A percentile compares a stretch with the other conserved stretches of the same genome.
Evolutionary conservation across 768 basidiomycete species (phyloP).

Genomic region (Psilocybe subaeruginosa): DNA sequence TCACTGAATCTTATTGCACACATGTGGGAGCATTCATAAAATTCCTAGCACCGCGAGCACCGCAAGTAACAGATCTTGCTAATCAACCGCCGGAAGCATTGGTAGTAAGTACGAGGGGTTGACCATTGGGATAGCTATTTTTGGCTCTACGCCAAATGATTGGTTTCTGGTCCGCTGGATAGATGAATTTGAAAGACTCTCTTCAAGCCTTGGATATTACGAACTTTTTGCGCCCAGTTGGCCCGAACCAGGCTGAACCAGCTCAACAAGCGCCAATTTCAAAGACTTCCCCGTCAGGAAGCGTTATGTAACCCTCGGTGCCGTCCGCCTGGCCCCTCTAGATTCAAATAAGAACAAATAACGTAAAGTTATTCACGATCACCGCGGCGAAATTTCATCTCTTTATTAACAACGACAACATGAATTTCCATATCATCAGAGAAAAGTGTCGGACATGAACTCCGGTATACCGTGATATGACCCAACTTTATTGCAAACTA

Average conservation of each 20-base stretch:
- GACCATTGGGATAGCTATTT: not conserved
- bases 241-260: not conserved
- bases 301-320: not conserved
- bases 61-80: not conserved
- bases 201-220: no score
- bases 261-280: not conserved
- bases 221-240: no score
- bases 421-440: constrained; percentile 9
- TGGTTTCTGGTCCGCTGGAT: no score
- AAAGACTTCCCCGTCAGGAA: not conserved
- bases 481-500: constrained; percentile 1
- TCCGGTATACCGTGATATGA: constrained; percentile 7
- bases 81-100: not conserved
- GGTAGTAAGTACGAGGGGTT: not conserved
- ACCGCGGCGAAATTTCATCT: constrained; percentile 14
- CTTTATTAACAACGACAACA: constrained; percentile 7
- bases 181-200: no score
- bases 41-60: not conserved
- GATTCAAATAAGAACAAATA: constrained; percentile 6
- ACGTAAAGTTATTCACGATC: constrained; percentile 3
- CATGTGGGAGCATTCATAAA: not conserved
- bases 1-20: not conserved
- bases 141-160: not conserved
- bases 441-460: constrained; percentile 9
- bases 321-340: not conserved